Evolutionary conservation across 306 rosid species (phyloP).

Genomic region (Vigna hirtella): DNA sequence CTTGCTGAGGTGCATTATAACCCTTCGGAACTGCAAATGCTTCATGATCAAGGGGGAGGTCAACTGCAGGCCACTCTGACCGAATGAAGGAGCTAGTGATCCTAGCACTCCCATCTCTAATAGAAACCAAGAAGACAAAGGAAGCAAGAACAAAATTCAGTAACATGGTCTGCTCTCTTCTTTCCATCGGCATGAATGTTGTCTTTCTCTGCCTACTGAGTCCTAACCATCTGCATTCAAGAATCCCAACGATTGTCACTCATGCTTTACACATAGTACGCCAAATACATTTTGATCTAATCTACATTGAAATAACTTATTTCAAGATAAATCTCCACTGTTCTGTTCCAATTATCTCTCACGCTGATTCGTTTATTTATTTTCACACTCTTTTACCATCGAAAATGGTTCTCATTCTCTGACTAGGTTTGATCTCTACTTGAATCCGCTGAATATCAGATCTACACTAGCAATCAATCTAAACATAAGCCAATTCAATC

Average conservation of each 20-base stretch:
- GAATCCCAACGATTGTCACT: conserved; percentile 35
- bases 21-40: conserved; percentile 77
- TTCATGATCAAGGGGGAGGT: conserved; percentile 75
- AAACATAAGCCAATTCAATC: neutral
- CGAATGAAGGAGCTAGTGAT: conserved; percentile 82
- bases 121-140: conserved; percentile 55
- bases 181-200: neutral
- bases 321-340: neutral
- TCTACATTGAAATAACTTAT: neutral
- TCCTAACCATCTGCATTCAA: conserved; percentile 48
- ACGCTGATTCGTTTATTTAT: neutral
- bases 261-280: neutral
- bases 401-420: neutral
- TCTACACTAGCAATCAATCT: neutral
- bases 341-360: neutral
- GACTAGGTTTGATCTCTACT: neutral
- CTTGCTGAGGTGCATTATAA: conserved; percentile 94
- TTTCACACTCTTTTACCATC: neutral
- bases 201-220: conserved; percentile 36
- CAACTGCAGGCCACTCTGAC: conserved; percentile 83
- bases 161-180: conserved; percentile 50
- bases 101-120: conserved; percentile 67
- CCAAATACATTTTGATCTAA: neutral
- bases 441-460: neutral
- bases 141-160: conserved; percentile 55